Conservation (phyloP, 1,284 basidiomycete genomes). For the Rhodotorula sp. region DNA sequence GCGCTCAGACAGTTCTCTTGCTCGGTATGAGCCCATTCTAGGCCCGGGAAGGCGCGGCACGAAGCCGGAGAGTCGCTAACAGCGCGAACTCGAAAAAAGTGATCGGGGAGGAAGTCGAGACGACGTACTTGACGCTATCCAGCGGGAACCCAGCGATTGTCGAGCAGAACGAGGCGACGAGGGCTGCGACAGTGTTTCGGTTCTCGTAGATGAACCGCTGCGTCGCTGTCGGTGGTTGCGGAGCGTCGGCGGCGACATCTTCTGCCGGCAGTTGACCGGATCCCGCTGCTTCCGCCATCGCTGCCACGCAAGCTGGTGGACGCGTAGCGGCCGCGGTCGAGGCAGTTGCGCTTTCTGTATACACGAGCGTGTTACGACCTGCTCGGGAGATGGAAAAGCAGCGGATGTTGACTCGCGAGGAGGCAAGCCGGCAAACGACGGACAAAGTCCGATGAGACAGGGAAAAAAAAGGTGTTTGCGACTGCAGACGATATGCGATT, state of each 20-base stretch:
- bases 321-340: background rate
- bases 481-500: background rate
- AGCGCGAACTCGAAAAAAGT: background rate
- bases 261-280: background rate
- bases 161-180: conserved; percentile 51
- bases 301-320: background rate
- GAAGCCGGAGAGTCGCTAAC: too few relatives aligned
- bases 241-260: background rate
- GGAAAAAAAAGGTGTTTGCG: background rate
- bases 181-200: conserved; percentile 47
- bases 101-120: background rate
- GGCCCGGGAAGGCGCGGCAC: too few relatives aligned
- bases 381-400: background rate
- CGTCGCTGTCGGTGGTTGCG: background rate
- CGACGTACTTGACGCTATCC: conserved; percentile 60
- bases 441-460: background rate
- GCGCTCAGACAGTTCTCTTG: too few relatives aligned
- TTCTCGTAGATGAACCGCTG: conserved; percentile 10
- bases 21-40: too few relatives aligned
- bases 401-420: background rate
- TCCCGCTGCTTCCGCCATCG: conserved; percentile 1
- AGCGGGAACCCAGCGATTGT: conserved; percentile 58
- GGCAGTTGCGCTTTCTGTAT: background rate
- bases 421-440: background rate
- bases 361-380: too few relatives aligned